Percentiles rank a stretch among this genome's conserved stretches.
These are phyloP conservation scores for Pezicula neosporulosa DNA, from an alignment of 2,329 filamentous ascomycete species.

Conservation along the genomic window DNA sequence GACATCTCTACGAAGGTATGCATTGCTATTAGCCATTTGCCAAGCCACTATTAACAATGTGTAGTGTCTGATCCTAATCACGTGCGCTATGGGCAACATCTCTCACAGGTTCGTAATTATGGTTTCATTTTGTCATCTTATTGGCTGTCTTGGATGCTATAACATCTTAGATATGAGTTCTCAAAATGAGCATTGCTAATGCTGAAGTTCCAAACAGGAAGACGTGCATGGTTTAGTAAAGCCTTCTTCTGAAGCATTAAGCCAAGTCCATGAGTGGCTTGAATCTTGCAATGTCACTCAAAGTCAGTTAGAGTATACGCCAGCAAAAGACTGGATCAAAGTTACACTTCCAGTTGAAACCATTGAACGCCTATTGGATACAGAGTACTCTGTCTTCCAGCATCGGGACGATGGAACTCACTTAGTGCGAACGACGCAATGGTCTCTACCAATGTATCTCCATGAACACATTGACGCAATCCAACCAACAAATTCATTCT, in stretches of 20 bases:
- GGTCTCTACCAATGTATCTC: constrained; percentile 55
- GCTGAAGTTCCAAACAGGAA: constrained; percentile 27
- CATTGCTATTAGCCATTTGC: neutral
- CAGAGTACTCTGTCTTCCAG: constrained; percentile 48
- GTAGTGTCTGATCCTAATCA: constrained; percentile 37
- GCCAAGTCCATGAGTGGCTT: constrained; percentile 54
- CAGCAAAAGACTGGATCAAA: constrained; percentile 55
- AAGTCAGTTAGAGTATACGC: constrained; percentile 38
- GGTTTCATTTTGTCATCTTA: no score
- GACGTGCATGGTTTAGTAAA: constrained; percentile 51
- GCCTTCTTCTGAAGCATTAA: constrained; percentile 46
- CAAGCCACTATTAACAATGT: neutral
- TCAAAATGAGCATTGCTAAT: no score
- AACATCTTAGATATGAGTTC: no score
- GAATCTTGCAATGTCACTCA: constrained; percentile 43
- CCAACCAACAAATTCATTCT: constrained; percentile 59
- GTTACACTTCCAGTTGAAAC: constrained; percentile 46
- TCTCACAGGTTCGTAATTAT: constrained; percentile 19
- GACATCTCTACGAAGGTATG: constrained; percentile 48
- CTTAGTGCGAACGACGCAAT: constrained; percentile 48
- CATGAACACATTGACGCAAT: constrained; percentile 56
- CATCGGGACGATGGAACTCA: constrained; percentile 46
- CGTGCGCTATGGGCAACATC: constrained; percentile 50
- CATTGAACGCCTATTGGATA: constrained; percentile 50
- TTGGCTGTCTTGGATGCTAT: no score